Conservation (phyloP, 768 basidiomycete species). For the Mrakia hoshinonis region DNA sequence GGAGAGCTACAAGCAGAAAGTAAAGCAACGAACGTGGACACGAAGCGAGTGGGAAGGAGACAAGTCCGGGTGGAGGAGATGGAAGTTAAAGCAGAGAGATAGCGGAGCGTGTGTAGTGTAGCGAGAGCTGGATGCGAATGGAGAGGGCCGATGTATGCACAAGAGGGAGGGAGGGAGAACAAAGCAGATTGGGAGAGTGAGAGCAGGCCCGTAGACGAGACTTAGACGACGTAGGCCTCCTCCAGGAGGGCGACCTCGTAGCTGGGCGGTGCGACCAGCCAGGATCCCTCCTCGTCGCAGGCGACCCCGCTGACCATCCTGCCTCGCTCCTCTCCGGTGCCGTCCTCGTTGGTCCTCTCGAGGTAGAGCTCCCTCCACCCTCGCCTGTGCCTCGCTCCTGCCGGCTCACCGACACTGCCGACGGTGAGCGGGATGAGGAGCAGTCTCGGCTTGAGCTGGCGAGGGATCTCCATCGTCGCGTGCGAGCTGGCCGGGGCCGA, state of each 20-base stretch:
- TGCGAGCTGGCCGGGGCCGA: not conserved
- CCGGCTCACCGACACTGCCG: conserved; percentile 27
- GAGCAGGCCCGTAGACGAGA: not conserved
- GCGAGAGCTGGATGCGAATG: not conserved
- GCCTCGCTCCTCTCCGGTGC: conserved; percentile 11
- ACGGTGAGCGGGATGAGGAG: conserved; percentile 27
- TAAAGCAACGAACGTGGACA: not conserved
- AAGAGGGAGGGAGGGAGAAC: not conserved
- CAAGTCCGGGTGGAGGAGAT: not conserved
- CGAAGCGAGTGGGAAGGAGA: not conserved
- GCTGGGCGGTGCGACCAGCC: conserved; percentile 24
- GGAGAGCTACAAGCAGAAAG: not conserved
- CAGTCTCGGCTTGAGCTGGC: conserved; percentile 1
- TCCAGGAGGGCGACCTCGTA: conserved; percentile 11
- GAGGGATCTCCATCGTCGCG: not conserved
- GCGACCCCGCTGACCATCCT: conserved; percentile 22
- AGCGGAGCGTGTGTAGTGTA: not conserved
- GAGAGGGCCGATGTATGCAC: not conserved
- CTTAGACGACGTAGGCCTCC: conserved; percentile 22
- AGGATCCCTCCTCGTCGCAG: conserved; percentile 22
- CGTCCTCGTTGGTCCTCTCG: conserved; percentile 11
- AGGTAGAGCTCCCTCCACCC: conserved; percentile 30
- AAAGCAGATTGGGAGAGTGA: not conserved
- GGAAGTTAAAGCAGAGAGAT: not conserved
- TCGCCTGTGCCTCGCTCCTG: conserved; percentile 25